phyloP scores from a whole-genome alignment of 2,329 filamentous ascomycete genomes.

The Tolypocladium nubicola region DNA sequence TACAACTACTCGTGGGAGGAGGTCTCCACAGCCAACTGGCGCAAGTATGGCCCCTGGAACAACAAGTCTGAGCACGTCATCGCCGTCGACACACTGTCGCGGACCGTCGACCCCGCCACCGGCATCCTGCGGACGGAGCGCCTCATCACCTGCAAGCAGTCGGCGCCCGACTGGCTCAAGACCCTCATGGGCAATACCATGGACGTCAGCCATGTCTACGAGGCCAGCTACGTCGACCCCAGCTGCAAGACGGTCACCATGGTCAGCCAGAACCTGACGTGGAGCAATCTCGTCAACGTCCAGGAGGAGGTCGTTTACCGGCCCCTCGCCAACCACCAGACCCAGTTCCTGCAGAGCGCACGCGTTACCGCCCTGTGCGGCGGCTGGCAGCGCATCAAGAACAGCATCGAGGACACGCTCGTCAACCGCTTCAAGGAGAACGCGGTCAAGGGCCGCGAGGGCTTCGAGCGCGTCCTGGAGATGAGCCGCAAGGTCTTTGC shows the following conservation, averaged over 20 bases:
- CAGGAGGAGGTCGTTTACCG: conserved; percentile 87
- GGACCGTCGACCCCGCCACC: conserved; percentile 44
- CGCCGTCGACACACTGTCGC: conserved; percentile 84
- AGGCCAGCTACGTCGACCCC: conserved; percentile 91
- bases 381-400: conserved; percentile 95
- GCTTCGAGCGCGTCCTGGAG: conserved; percentile 87
- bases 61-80: conserved; percentile 95
- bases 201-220: conserved; percentile 82
- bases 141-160: conserved; percentile 51
- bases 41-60: conserved; percentile 98
- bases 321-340: conserved; percentile 49
- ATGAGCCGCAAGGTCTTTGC: conserved; percentile 89
- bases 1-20: conserved; percentile 99
- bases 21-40: conserved; percentile 95
- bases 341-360: conserved; percentile 79
- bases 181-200: conserved; percentile 62
- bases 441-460: conserved; percentile 78
- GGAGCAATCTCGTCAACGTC: conserved; percentile 79
- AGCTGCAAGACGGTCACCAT: conserved; percentile 79
- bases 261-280: conserved; percentile 92
- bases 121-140: conserved; percentile 53
- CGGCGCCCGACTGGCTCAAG: conserved; percentile 69
- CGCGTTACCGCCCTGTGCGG: conserved; percentile 90
- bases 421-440: conserved; percentile 88
- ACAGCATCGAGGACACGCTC: conserved; percentile 86